A percentile compares a stretch with the other conserved stretches of the same genome.
phyloP scores from a whole-genome alignment of 2,329 filamentous ascomycete genomes.

The Pyrenophora seminiperda region DNA sequence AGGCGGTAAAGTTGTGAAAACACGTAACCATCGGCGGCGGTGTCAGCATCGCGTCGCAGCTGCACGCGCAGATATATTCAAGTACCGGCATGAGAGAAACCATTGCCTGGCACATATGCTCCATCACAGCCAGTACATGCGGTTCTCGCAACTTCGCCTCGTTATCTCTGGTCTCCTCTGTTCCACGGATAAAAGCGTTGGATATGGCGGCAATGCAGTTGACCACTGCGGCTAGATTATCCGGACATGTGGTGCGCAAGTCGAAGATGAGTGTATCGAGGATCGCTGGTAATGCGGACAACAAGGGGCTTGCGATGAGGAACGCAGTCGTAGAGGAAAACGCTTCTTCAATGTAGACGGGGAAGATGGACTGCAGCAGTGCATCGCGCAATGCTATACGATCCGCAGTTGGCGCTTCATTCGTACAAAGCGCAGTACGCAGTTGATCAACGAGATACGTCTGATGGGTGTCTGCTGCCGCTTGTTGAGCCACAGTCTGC shows the following conservation, averaged over 20 bases:
- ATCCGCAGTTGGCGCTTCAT: constrained; percentile 50
- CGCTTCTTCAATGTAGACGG: constrained; percentile 59
- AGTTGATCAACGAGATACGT: constrained; percentile 61
- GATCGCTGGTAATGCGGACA: constrained; percentile 54
- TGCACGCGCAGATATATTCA: constrained; percentile 54
- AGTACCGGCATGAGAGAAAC: constrained; percentile 50
- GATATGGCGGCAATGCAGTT: constrained; percentile 49
- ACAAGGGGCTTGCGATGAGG: constrained; percentile 59
- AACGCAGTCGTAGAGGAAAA: constrained; percentile 56
- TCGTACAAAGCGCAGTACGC: constrained; percentile 54
- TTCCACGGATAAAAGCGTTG: constrained; percentile 44
- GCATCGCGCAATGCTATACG: constrained; percentile 57
- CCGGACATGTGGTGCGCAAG: constrained; percentile 50
- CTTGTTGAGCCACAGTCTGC: constrained; percentile 63
- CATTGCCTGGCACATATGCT: constrained; percentile 50
- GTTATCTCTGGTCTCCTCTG: constrained; percentile 46
- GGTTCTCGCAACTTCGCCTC: constrained; percentile 47
- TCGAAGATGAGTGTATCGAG: constrained; percentile 54
- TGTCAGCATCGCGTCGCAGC: not conserved
- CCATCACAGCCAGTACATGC: constrained; percentile 47
- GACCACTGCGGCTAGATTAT: constrained; percentile 46
- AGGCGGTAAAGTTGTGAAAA: constrained; percentile 49
- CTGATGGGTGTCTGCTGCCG: constrained; percentile 63
- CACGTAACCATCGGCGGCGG: constrained; percentile 43
- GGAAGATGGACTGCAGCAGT: constrained; percentile 61